These are phyloP conservation scores for Lentinula detonsa DNA, from an alignment of 768 basidiomycete genomes.

Conservation along the genomic window DNA sequence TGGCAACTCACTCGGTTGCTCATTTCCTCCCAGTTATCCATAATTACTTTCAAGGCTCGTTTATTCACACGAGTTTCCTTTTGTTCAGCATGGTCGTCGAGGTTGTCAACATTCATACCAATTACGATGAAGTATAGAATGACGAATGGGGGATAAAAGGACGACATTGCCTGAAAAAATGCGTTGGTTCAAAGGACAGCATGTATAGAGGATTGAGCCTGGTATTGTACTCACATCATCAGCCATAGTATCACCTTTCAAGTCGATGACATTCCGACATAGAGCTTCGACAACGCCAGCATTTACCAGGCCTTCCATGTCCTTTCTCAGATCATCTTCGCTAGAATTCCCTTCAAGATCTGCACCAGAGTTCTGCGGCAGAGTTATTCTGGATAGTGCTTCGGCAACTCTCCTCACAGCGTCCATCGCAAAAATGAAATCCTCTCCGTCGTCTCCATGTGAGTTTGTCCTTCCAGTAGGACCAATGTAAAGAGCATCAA, in stretches of 20 bases:
- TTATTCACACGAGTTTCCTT: background rate
- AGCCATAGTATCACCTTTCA: background rate
- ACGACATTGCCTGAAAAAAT: background rate
- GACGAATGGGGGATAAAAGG: constrained; percentile 1
- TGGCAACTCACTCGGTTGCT: background rate
- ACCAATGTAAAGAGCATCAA: background rate
- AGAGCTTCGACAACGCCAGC: background rate
- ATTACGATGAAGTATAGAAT: background rate
- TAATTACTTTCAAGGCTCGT: background rate
- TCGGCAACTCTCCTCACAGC: background rate
- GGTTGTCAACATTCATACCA: background rate
- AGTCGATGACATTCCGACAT: background rate
- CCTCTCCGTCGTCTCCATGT: background rate
- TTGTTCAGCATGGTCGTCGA: background rate
- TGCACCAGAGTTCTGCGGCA: background rate
- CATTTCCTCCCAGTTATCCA: background rate
- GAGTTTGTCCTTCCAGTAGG: background rate
- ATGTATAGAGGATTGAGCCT: background rate
- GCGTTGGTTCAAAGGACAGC: background rate
- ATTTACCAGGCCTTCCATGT: background rate
- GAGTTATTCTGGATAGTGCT: background rate
- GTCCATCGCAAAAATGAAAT: constrained; percentile 3
- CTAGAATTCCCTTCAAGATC: background rate
- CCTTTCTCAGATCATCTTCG: background rate
- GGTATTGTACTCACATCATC: background rate